Evolutionary conservation across 805 yeast species (phyloP), one percentile per base, ranked within the genome.

Genomic region (Wickerhamomyces bisporus): DNA sequence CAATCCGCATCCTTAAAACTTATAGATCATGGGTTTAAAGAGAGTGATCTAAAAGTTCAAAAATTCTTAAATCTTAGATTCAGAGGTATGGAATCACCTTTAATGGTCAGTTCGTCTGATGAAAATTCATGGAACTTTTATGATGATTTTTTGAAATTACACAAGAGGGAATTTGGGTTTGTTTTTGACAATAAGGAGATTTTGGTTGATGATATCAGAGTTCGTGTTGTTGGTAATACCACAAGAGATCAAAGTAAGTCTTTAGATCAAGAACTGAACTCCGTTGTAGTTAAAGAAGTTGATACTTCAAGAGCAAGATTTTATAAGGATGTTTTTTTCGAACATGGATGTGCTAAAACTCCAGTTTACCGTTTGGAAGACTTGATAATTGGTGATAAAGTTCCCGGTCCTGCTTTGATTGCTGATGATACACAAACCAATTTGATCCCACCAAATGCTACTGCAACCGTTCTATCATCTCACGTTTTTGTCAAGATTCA

Each of bases 51-150:
- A 18, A 56, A 51, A 19, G 66, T 71, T 38, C 94, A 87, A 52
- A 73, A 73, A 31, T 85, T 73, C 48, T 62, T 88, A 44, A 88
- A 88, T 55, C 64, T 88, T 69, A 71, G 94, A 52, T 89, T 85
- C 55, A 77, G 77, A 44, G 96, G 96, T 8, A 82, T 95, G n/a
- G 96, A 89, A 53, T 83, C 96, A 3, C 80, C 83, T 29, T 62
- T 89, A 44, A 82, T 88, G 84, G 76, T 84, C n/a, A 60, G 60
- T 16, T 57, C 53, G 28, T 49, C 20, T 13, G 38, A 43, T 36
- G 34, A 34, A 12, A 38, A 44, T 36, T 37, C 35, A 17, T 47
- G 57, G 42, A 62, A 65, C 20, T 75, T 71, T 49, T 51, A 57
- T 14, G 54, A 61, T 26, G 65, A 66, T 34, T 85, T 82, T 55